These are phyloP conservation scores for Plasmodium cynomolgi DNA, from an alignment of 169 alveolate species.

Conservation along the genomic window DNA sequence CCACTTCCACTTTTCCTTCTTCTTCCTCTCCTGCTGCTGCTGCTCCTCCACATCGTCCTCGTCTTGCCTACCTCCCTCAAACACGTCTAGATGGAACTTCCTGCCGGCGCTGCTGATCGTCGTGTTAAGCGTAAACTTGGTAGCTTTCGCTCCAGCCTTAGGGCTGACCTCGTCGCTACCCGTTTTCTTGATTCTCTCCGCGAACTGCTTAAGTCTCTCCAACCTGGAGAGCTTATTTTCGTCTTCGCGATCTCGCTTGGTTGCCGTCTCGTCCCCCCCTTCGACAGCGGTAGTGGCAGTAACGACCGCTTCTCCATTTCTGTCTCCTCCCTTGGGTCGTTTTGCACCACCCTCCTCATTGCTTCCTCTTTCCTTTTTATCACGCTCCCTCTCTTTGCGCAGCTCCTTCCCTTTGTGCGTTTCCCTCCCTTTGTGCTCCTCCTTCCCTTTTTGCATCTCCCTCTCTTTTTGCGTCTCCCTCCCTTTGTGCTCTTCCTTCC, in stretches of 20 bases:
- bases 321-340: constrained; percentile 68
- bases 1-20: background rate
- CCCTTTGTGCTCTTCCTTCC: background rate
- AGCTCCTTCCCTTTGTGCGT: background rate
- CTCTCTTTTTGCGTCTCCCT: background rate
- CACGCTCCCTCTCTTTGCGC: background rate
- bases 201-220: constrained; percentile 49
- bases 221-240: constrained; percentile 22
- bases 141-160: background rate
- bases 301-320: constrained; percentile 14
- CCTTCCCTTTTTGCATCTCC: background rate
- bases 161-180: background rate
- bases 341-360: background rate
- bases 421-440: background rate
- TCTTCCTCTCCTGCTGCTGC: background rate
- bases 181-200: constrained; percentile 19
- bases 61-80: background rate
- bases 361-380: background rate
- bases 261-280: too few species aligned
- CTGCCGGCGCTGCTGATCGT: background rate
- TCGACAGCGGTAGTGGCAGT: constrained; percentile 16
- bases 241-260: background rate
- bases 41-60: background rate
- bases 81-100: background rate
- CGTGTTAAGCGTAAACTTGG: constrained; percentile 34